phyloP scores from a whole-genome alignment of 495 filamentous ascomycete genomes.

The Filosporella fistucella region DNA sequence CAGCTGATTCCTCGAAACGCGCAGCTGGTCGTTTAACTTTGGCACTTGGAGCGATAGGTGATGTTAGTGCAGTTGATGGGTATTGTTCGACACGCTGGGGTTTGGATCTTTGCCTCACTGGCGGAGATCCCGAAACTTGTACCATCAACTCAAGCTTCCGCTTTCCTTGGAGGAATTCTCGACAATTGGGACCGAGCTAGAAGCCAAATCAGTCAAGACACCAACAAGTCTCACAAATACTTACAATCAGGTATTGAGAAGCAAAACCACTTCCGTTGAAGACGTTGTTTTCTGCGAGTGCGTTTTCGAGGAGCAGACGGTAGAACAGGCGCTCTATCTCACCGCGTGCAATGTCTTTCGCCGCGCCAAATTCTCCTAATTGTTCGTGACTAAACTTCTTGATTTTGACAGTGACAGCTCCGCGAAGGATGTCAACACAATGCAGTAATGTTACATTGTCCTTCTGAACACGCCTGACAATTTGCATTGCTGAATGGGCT shows the following conservation, averaged over 20 bases:
- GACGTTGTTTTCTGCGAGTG: slow-evolving; percentile 51
- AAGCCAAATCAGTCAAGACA: slow-evolving; percentile 5
- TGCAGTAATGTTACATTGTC: slow-evolving; percentile 48
- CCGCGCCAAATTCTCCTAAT: slow-evolving; percentile 35
- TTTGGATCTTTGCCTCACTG: too few species aligned
- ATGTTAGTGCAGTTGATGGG: slow-evolving; percentile 78
- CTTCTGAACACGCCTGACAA: slow-evolving; percentile 53
- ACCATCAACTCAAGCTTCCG: slow-evolving; percentile 55
- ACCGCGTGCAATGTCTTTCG: slow-evolving; percentile 49
- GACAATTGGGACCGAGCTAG: slow-evolving; percentile 46
- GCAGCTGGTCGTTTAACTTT: slow-evolving; percentile 39
- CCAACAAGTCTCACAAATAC: slow-evolving; percentile 16
- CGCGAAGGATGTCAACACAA: slow-evolving; percentile 57
- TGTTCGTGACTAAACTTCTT: slow-evolving; percentile 40
- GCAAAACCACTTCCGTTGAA: slow-evolving; percentile 59
- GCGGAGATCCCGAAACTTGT: slow-evolving; percentile 16
- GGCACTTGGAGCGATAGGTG: slow-evolving; percentile 52
- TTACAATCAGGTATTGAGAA: slow-evolving; percentile 52
- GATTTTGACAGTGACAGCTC: slow-evolving; percentile 44
- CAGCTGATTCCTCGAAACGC: background rate
- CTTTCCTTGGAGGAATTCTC: slow-evolving; percentile 45
- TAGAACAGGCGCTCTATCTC: slow-evolving; percentile 63
- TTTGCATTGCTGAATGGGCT: slow-evolving; percentile 59
- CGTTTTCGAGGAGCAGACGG: slow-evolving; percentile 57
- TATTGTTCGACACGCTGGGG: slow-evolving; percentile 1